Evolutionary conservation across 257 asterid species (phyloP).

Genomic region (Linaria vulgaris): DNA sequence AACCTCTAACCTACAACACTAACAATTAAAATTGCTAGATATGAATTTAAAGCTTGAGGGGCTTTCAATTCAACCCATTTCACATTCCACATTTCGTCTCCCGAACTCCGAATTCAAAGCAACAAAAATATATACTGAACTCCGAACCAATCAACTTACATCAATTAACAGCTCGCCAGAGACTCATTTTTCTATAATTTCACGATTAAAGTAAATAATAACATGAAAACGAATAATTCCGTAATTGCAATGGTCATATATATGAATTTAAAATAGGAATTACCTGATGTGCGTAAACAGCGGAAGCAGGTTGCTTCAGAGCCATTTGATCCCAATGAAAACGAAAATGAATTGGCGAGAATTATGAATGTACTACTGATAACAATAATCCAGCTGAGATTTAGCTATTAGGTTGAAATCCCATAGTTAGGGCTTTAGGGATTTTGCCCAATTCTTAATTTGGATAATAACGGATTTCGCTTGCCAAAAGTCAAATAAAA

Average conservation of each 20-base stretch:
- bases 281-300: constrained; percentile 47
- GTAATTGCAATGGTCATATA: background rate
- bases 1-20: constrained; percentile 7
- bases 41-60: background rate
- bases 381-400: no score
- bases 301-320: constrained; percentile 53
- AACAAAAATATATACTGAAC: background rate
- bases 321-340: constrained; percentile 38
- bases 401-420: no score
- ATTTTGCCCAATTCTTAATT: no score
- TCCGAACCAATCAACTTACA: background rate
- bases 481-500: no score
- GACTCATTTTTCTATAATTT: background rate
- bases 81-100: background rate
- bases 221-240: background rate
- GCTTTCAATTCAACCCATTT: background rate
- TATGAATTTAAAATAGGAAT: no score
- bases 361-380: no score
- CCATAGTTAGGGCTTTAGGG: no score
- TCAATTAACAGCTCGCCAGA: background rate
- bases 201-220: no score
- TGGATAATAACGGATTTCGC: no score
- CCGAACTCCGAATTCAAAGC: background rate
- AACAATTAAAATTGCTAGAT: background rate
- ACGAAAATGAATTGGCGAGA: no score